These are phyloP conservation scores for Rhexocercosporidium sp. DNA, from an alignment of 2,329 filamentous ascomycete genomes.

Conservation along the genomic window DNA sequence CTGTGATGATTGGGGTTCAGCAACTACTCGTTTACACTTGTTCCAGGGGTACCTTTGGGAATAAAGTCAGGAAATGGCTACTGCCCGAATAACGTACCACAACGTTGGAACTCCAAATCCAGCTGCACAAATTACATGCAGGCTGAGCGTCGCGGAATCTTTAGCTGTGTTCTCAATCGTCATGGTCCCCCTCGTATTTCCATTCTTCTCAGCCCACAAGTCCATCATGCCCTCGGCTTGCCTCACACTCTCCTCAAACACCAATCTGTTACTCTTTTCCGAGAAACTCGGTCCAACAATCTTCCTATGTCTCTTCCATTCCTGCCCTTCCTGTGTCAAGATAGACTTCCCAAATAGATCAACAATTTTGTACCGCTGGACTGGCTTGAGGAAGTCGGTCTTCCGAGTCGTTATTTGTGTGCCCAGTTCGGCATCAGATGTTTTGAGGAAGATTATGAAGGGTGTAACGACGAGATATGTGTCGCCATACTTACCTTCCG, in stretches of 20 bases:
- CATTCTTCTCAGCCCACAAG: slow-evolving; percentile 39
- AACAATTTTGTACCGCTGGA: slow-evolving; percentile 39
- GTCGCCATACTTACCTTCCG: slow-evolving; percentile 32
- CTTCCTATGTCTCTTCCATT: slow-evolving; percentile 43
- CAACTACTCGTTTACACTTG: no score
- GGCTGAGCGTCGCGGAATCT: slow-evolving; percentile 55
- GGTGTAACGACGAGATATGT: slow-evolving; percentile 37
- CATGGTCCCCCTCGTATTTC: slow-evolving; percentile 24
- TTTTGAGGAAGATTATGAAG: slow-evolving; percentile 32
- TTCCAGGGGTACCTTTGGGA: no score
- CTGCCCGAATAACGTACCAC: no score
- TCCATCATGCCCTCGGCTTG: slow-evolving; percentile 51
- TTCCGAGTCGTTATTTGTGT: slow-evolving; percentile 37
- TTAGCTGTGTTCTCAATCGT: slow-evolving; percentile 48
- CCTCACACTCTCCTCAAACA: slow-evolving; percentile 52
- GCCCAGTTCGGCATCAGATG: slow-evolving; percentile 37
- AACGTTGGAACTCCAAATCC: slow-evolving; percentile 50
- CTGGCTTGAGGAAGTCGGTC: slow-evolving; percentile 41
- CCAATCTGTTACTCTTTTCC: slow-evolving; percentile 53
- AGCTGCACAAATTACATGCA: slow-evolving; percentile 59
- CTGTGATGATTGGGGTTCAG: no score
- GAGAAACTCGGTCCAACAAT: slow-evolving; percentile 42
- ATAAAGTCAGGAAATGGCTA: no score
- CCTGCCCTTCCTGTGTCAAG: slow-evolving; percentile 40
- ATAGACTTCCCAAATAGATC: slow-evolving; percentile 42